Base-by-base conservation (phyloP, 2,329 filamentous ascomycete species). In the Rugonectria rugulosa region DNA sequence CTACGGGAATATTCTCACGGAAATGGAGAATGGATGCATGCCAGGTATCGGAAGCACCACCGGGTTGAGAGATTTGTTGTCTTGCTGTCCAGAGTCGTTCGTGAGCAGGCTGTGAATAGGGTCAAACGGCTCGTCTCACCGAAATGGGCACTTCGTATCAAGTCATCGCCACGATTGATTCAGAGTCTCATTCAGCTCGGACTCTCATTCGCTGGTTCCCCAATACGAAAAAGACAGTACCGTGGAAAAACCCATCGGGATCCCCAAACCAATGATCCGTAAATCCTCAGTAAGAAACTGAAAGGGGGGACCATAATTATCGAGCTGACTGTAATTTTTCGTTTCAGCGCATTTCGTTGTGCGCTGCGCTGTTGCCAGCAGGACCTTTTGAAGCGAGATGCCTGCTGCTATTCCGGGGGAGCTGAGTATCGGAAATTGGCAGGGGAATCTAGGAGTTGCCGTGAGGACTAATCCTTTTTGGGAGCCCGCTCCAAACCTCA, bases 371-470 rank as follows among this genome's bases (percentile, higher is more conserved):
- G 34, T 14, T 20, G 45, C 26, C 27, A 41, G 37, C 31, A 38
- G 29, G 31, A 31, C 43, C 40, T 36, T 34, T 19, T 51, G 48
- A 34, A 50, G 38, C 47, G 36, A 48, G 37, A 14, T 43, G 8
- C 31, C 23, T 37, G 24, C 50, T 51, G 55, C 32, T 26, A 59
- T 55, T 46, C 53, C 37, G 38, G 50, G 45, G 24, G 27, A 43
- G 44, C 42, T 57, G 36, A 48, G 38, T 34, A 67, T 66, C 65
- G 65, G 63, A 66, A 63, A 68, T 67, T 67, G 52, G 54, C 53
- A 59, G 50, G 57, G 65, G 50, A 56, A 67, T 67, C 65, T 63
- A 63, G 65, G 65, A 67, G 60, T 60, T 49, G 32, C 51, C 51
- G 60, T 66, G 50, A 36, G 31, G 24, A 44, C 61, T 66, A 66